Conservation (phyloP, 2,329 filamentous ascomycete genomes). For the Knoxdaviesia proteae region DNA sequence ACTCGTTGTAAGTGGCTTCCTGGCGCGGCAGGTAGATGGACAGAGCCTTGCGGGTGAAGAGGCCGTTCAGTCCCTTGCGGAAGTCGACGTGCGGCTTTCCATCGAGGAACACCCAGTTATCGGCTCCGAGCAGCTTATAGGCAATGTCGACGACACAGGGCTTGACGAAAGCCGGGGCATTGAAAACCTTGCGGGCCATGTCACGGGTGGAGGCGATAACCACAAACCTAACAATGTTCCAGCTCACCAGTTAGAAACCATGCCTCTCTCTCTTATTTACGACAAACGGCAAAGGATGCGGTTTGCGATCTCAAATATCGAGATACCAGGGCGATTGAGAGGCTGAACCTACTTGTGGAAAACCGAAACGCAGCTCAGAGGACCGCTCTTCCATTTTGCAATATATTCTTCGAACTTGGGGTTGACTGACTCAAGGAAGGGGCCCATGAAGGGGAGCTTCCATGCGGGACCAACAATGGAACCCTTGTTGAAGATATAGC, state of each 20-base stretch:
- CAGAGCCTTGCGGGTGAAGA: constrained; percentile 83
- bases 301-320: neutral
- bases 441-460: constrained; percentile 82
- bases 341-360: constrained; percentile 71
- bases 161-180: constrained; percentile 79
- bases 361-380: constrained; percentile 89
- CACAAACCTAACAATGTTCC: constrained; percentile 47
- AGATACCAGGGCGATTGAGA: neutral
- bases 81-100: constrained; percentile 91
- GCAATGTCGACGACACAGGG: constrained; percentile 91
- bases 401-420: constrained; percentile 84
- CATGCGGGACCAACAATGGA: constrained; percentile 52
- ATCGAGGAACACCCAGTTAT: constrained; percentile 95
- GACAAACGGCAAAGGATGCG: neutral
- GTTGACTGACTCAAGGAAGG: constrained; percentile 79
- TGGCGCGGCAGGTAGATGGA: constrained; percentile 77
- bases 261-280: constrained; percentile 2
- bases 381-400: constrained; percentile 77
- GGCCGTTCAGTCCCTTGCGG: constrained; percentile 82
- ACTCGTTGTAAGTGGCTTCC: constrained; percentile 75
- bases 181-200: constrained; percentile 91
- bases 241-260: neutral
- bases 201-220: constrained; percentile 91
- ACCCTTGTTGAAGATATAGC: constrained; percentile 56
- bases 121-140: constrained; percentile 73